These are phyloP conservation scores for Eucalyptus marginata DNA, from an alignment of 345 rosid genomes.

Conservation along the genomic window DNA sequence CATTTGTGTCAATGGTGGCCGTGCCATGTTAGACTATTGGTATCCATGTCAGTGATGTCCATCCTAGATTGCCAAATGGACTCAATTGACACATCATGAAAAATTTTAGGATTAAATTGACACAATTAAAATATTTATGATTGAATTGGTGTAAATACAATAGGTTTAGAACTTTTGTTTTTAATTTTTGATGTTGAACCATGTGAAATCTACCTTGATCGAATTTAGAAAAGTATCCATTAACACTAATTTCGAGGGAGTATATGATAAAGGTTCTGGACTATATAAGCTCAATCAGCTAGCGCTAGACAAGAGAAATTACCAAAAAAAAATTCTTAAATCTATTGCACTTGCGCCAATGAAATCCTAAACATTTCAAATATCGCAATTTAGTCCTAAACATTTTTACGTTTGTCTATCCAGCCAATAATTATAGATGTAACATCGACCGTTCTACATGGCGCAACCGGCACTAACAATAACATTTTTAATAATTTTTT, in stretches of 20 bases:
- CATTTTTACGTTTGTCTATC: too few species aligned
- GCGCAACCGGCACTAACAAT: accelerated
- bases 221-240: neutral
- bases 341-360: accelerated
- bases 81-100: neutral
- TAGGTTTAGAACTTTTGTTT: too few species aligned
- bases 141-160: too few species aligned
- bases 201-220: neutral
- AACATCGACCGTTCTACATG: accelerated
- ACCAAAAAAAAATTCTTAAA: too few species aligned
- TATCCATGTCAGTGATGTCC: neutral
- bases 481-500: too few species aligned
- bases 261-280: neutral
- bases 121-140: neutral
- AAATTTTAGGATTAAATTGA: too few species aligned
- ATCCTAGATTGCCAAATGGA: neutral
- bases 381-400: too few species aligned
- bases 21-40: neutral
- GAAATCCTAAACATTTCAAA: neutral
- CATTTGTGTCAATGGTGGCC: accelerated
- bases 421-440: accelerated
- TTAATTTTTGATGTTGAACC: neutral
- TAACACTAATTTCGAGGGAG: neutral
- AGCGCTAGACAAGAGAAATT: neutral
- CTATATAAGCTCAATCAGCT: accelerated